Evolutionary conservation across 805 yeast genomes (phyloP).

Genomic region (Suhomyces vadensis): DNA sequence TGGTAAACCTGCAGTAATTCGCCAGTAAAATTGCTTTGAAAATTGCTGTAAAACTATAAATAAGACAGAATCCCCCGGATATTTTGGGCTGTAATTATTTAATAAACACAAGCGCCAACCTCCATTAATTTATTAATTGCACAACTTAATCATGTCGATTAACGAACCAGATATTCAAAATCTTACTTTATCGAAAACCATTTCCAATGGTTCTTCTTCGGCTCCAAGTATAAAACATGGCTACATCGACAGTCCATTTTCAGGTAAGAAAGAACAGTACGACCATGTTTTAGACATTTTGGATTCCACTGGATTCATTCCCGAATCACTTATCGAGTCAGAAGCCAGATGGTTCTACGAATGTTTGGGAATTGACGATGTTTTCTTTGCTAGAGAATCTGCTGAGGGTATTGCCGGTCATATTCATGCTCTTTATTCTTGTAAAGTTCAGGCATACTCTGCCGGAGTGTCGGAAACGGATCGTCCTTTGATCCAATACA

Average conservation of each 20-base stretch:
- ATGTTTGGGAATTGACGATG: slow-evolving; percentile 84
- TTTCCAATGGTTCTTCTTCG: slow-evolving; percentile 32
- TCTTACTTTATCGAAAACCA: slow-evolving; percentile 25
- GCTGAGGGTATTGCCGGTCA: slow-evolving; percentile 79
- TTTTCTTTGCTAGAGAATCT: slow-evolving; percentile 84
- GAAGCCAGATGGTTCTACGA: slow-evolving; percentile 92
- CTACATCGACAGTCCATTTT: slow-evolving; percentile 73
- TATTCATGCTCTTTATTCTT: slow-evolving; percentile 86
- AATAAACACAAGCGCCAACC: background rate
- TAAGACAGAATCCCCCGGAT: background rate
- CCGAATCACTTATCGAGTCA: slow-evolving; percentile 78
- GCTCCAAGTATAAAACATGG: slow-evolving; percentile 47
- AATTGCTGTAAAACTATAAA: slow-evolving; percentile 2
- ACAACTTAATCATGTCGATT: slow-evolving; percentile 6
- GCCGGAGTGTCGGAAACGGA: slow-evolving; percentile 44
- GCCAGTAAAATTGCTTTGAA: too few species aligned
- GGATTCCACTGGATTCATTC: slow-evolving; percentile 85
- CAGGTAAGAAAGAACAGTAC: slow-evolving; percentile 78
- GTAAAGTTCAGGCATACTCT: slow-evolving; percentile 87
- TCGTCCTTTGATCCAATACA: slow-evolving; percentile 67
- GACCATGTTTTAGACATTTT: slow-evolving; percentile 78
- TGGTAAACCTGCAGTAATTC: too few species aligned
- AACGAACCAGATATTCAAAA: slow-evolving; percentile 20
- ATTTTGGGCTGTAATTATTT: background rate
- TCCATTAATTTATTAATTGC: background rate